phyloP scores from a whole-genome alignment of 2,329 filamentous ascomycete species.

The Epichloe glyceriae region DNA sequence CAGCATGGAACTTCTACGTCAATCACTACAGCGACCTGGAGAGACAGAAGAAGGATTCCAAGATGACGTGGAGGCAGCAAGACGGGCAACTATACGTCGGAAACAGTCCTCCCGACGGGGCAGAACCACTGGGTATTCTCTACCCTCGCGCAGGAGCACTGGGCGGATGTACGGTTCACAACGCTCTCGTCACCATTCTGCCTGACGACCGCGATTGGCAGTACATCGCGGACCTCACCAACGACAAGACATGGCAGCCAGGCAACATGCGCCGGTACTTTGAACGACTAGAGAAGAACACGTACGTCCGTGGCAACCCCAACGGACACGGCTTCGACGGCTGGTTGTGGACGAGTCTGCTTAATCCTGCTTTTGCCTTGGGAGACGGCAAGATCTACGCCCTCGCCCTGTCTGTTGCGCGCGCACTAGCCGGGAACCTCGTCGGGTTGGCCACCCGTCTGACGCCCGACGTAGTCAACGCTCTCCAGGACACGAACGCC shows the following conservation, averaged over 20 bases:
- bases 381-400: too few relatives aligned
- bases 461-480: too few relatives aligned
- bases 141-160: conserved; percentile 35
- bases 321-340: conserved; percentile 27
- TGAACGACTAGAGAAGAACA: conserved; percentile 40
- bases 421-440: too few relatives aligned
- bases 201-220: background rate
- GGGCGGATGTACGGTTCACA: conserved; percentile 43
- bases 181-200: conserved; percentile 13
- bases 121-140: conserved; percentile 20
- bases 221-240: conserved; percentile 42
- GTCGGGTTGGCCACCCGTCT: too few relatives aligned
- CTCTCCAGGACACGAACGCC: too few relatives aligned
- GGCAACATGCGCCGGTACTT: conserved; percentile 49
- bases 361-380: too few relatives aligned
- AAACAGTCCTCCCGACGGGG: conserved; percentile 3
- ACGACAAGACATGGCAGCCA: conserved; percentile 44
- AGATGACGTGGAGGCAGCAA: conserved; percentile 42
- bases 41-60: conserved; percentile 38
- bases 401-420: too few relatives aligned
- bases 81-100: conserved; percentile 35
- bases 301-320: conserved; percentile 23
- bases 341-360: too few relatives aligned
- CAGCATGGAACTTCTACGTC: conserved; percentile 49
- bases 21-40: conserved; percentile 43